Evolutionary conservation across 768 basidiomycete species (phyloP).

Genomic region (Leccinum arenicola): DNA sequence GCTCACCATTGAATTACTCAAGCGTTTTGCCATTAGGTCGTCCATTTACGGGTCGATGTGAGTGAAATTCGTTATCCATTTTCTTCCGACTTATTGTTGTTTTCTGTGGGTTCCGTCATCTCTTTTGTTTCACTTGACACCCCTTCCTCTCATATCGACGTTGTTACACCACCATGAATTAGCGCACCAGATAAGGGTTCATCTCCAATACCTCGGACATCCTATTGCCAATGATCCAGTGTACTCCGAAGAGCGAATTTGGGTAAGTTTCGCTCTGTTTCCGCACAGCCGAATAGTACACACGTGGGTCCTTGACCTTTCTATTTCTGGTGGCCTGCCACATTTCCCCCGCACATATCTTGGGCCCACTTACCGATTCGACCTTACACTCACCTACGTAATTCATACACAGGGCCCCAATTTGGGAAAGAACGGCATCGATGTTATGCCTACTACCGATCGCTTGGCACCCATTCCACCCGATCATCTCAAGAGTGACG

Average conservation of each 20-base stretch:
- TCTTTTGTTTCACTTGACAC: not conserved
- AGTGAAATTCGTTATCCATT: conserved; percentile 28
- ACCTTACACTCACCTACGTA: conserved; percentile 2
- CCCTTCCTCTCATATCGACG: not conserved
- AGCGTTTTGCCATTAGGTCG: conserved; percentile 47
- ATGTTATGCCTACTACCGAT: conserved; percentile 64
- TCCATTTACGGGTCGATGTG: conserved; percentile 91
- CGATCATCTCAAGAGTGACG: conserved; percentile 31
- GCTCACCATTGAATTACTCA: not conserved
- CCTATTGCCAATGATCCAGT: conserved; percentile 96
- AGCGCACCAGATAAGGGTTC: conserved; percentile 98
- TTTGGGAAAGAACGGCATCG: conserved; percentile 78
- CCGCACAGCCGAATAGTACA: not conserved
- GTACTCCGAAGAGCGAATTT: conserved; percentile 77
- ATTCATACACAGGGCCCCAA: conserved; percentile 52
- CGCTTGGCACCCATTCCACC: conserved; percentile 61
- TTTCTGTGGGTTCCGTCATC: not conserved
- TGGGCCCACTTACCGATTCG: not conserved
- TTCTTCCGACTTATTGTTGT: not conserved
- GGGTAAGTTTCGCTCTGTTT: conserved; percentile 45
- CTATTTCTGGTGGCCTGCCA: not conserved
- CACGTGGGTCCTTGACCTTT: not conserved
- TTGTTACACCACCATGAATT: conserved; percentile 5
- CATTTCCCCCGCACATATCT: not conserved
- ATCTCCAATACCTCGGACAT: conserved; percentile 90